A percentile compares a stretch with the other conserved stretches of the same genome.
Conservation (phyloP, 2,329 filamentous ascomycete species). For the Alternaria arbusti region DNA sequence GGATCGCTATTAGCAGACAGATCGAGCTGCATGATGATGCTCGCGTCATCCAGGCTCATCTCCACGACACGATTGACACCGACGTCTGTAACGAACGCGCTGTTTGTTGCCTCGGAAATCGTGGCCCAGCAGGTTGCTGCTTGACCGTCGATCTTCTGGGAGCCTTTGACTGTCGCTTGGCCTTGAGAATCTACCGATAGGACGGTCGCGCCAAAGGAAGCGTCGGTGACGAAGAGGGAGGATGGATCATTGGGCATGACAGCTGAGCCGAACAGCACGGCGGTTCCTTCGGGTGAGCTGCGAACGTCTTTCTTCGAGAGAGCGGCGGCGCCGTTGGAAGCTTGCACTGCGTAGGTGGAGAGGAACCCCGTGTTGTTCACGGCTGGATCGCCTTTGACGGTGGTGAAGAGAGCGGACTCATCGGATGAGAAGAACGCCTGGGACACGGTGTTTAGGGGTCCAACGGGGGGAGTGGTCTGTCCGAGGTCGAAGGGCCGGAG, state of each 20-base stretch:
- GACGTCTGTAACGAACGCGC: slow-evolving; percentile 66
- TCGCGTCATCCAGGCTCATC: slow-evolving; percentile 59
- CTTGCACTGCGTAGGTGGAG: slow-evolving; percentile 57
- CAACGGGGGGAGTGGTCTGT: slow-evolving; percentile 65
- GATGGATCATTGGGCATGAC: slow-evolving; percentile 52
- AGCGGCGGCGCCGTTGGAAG: neutral
- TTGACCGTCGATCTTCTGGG: slow-evolving; percentile 57
- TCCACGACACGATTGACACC: slow-evolving; percentile 62
- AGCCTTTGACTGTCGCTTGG: slow-evolving; percentile 45
- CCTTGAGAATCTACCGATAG: slow-evolving; percentile 51
- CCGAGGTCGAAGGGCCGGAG: slow-evolving; percentile 55
- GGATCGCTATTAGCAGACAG: slow-evolving; percentile 51
- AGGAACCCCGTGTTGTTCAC: slow-evolving; percentile 65
- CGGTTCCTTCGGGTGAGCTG: slow-evolving; percentile 61
- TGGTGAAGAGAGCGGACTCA: slow-evolving; percentile 59
- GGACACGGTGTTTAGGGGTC: slow-evolving; percentile 65
- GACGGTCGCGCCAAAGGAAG: slow-evolving; percentile 63
- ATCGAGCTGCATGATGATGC: slow-evolving; percentile 54
- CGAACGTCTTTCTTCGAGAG: slow-evolving; percentile 31
- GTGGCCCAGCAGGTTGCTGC: slow-evolving; percentile 65
- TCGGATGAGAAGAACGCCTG: slow-evolving; percentile 67
- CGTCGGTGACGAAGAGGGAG: slow-evolving; percentile 62
- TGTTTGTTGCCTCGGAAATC: slow-evolving; percentile 56
- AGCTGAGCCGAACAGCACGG: slow-evolving; percentile 63
- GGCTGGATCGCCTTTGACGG: slow-evolving; percentile 66